phyloP scores from a whole-genome alignment of 2,329 filamentous ascomycete genomes.

The Apiospora hydei region DNA sequence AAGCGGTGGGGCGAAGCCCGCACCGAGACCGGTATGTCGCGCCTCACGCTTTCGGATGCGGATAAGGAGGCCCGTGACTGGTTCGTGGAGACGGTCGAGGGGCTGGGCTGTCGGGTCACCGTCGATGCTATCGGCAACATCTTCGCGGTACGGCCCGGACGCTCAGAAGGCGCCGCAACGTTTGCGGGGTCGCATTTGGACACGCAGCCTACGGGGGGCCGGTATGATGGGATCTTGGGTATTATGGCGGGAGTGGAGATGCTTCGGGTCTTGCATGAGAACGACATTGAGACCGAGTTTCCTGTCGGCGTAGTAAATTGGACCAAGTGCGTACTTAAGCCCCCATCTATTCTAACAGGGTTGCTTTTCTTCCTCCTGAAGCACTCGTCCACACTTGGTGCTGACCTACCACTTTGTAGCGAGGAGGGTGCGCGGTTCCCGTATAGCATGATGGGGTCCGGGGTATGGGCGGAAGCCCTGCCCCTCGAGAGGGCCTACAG shows the following conservation, averaged over 20 bases:
- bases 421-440: constrained; percentile 86
- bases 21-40: constrained; percentile 79
- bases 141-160: constrained; percentile 74
- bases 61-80: constrained; percentile 78
- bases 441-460: constrained; percentile 75
- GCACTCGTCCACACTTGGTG: not conserved
- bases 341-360: not conserved
- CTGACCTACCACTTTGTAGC: constrained; percentile 46
- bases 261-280: constrained; percentile 71
- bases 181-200: constrained; percentile 76
- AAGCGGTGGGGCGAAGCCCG: constrained; percentile 58
- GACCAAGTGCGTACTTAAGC: constrained; percentile 62
- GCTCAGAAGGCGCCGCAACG: constrained; percentile 64
- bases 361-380: not conserved
- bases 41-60: constrained; percentile 73
- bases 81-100: constrained; percentile 71
- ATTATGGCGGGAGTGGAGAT: constrained; percentile 78
- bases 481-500: constrained; percentile 66
- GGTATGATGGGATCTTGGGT: constrained; percentile 81
- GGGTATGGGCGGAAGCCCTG: constrained; percentile 78
- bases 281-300: constrained; percentile 71
- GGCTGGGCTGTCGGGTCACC: constrained; percentile 70
- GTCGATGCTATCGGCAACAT: constrained; percentile 83
- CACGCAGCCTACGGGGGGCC: constrained; percentile 68
- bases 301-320: constrained; percentile 80